A percentile compares a stretch with the other conserved stretches of the same genome.
These are phyloP conservation scores for Zoysia japonica DNA, from an alignment of 176 grass and related monocot genomes.

Conservation along the genomic window DNA sequence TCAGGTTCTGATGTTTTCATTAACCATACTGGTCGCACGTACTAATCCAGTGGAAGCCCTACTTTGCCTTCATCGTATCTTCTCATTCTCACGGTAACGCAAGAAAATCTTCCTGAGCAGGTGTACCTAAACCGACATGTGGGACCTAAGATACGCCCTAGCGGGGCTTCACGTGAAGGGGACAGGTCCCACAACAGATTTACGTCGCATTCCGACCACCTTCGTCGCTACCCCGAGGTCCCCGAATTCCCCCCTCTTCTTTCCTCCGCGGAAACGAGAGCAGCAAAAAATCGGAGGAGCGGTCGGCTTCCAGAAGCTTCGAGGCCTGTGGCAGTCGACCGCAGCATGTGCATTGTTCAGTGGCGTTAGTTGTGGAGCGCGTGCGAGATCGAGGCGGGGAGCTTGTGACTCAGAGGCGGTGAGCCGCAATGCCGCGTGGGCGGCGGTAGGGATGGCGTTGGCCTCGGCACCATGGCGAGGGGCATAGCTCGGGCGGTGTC, in stretches of 20 bases:
- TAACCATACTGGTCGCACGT: not conserved
- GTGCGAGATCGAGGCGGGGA: conserved; percentile 38
- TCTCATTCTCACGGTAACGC: not conserved
- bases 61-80: not conserved
- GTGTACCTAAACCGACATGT: not conserved
- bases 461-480: conserved; percentile 57
- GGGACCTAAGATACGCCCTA: not conserved
- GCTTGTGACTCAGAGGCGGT: conserved; percentile 22
- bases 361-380: not conserved
- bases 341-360: not conserved
- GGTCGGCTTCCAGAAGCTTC: conserved; percentile 28
- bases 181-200: not conserved
- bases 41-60: not conserved
- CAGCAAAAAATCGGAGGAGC: conserved; percentile 11
- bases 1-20: not conserved
- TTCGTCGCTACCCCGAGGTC: not conserved
- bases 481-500: conserved; percentile 43
- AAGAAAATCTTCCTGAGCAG: not conserved
- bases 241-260: not conserved
- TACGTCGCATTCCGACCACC: conserved; percentile 8
- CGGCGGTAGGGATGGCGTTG: conserved; percentile 51
- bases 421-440: conserved; percentile 45
- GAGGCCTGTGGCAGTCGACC: not conserved
- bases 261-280: conserved; percentile 15
- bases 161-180: not conserved